phyloP scores from a whole-genome alignment of 768 basidiomycete species.

The Boletus vinaceobasis region DNA sequence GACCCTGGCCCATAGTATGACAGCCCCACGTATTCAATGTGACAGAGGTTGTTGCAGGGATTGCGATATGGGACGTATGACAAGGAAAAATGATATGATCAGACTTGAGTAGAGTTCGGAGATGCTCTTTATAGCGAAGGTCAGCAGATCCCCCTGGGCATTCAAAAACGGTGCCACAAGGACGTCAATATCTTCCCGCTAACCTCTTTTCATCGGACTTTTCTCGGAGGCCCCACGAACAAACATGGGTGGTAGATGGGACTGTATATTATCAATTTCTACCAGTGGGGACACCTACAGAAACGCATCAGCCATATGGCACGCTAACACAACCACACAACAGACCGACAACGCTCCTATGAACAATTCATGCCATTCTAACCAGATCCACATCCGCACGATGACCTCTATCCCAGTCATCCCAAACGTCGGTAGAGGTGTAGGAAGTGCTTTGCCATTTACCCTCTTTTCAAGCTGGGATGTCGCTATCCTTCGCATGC shows the following conservation, averaged over 20 bases:
- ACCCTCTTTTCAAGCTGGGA: slow-evolving; percentile 4
- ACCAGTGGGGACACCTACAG: slow-evolving; percentile 2
- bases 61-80: background rate
- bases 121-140: background rate
- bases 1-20: slow-evolving; percentile 58
- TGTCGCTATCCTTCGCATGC: slow-evolving; percentile 50
- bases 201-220: background rate
- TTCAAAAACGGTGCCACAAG: background rate
- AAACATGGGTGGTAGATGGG: too few species aligned
- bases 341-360: background rate
- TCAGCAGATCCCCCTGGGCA: background rate
- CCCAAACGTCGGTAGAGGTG: slow-evolving; percentile 19
- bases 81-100: background rate
- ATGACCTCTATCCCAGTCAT: slow-evolving; percentile 38
- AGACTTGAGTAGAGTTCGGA: background rate
- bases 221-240: background rate
- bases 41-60: slow-evolving; percentile 48
- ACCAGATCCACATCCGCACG: slow-evolving; percentile 49
- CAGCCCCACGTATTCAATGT: slow-evolving; percentile 70
- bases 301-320: background rate
- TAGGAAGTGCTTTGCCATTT: background rate
- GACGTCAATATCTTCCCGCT: background rate
- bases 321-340: slow-evolving; percentile 1
- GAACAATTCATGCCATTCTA: slow-evolving; percentile 11
- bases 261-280: background rate